These are phyloP conservation scores for Lipomyces lipofer DNA, from an alignment of 805 yeast genomes.

Conservation along the genomic window DNA sequence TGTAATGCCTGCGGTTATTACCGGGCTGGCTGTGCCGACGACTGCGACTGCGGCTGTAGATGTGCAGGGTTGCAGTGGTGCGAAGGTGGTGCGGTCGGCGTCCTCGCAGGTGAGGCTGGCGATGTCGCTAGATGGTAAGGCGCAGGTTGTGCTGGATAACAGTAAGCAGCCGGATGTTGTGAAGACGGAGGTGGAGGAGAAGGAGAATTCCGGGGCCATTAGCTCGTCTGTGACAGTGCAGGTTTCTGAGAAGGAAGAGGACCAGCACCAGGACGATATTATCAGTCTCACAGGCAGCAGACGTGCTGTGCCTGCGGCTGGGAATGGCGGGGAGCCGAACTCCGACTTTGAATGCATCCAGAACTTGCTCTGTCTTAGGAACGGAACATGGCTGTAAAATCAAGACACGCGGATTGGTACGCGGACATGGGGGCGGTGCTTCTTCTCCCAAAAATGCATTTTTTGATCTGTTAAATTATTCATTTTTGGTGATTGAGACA, in stretches of 20 bases:
- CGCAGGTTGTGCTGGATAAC: conserved; percentile 38
- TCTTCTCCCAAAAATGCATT: no score
- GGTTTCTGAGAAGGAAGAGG: neutral
- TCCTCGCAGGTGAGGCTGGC: conserved; percentile 28
- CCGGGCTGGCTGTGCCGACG: neutral
- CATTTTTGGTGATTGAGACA: neutral
- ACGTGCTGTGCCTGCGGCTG: neutral
- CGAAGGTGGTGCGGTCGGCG: conserved; percentile 5
- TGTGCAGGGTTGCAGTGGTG: neutral
- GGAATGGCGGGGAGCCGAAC: neutral
- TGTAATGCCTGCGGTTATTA: conserved; percentile 19
- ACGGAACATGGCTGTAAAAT: conserved; percentile 24
- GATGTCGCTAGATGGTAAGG: conserved; percentile 45
- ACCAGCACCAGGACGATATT: neutral
- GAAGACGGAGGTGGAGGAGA: neutral
- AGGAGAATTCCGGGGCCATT: no score
- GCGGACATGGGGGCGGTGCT: no score
- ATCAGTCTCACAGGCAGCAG: no score
- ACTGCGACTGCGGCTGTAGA: neutral
- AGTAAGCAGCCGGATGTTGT: no score
- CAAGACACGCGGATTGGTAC: neutral
- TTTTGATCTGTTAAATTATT: neutral
- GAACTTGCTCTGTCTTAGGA: conserved; percentile 22
- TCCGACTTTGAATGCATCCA: conserved; percentile 28
- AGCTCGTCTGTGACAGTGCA: neutral